Conservation (phyloP, 352 stramenopile species). For the Stephanocyclus meneghinianus region DNA sequence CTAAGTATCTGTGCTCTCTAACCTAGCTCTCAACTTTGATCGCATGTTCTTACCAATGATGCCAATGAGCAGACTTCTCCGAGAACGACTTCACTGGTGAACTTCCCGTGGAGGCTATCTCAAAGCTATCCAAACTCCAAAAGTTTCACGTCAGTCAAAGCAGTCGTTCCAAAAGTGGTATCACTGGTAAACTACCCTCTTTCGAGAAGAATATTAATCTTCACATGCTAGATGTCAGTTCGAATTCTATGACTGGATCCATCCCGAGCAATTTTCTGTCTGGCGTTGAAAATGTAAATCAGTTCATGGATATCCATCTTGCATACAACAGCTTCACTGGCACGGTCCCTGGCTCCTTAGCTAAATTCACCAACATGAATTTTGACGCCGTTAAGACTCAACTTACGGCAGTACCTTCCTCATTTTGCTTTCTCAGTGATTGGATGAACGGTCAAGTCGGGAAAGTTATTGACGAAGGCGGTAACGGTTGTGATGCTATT, state of each 20-base stretch:
- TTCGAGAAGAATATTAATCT: slow-evolving; percentile 71
- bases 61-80: slow-evolving; percentile 46
- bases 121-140: slow-evolving; percentile 50
- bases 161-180: slow-evolving; percentile 41
- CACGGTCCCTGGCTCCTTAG: slow-evolving; percentile 40
- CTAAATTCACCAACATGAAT: slow-evolving; percentile 67
- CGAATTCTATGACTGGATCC: slow-evolving; percentile 72
- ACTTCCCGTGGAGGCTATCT: slow-evolving; percentile 45
- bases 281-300: slow-evolving; percentile 62
- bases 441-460: slow-evolving; percentile 77
- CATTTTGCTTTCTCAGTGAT: slow-evolving; percentile 58
- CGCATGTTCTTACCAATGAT: background rate
- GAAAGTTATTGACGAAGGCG: slow-evolving; percentile 36
- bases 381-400: slow-evolving; percentile 66
- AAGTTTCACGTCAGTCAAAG: slow-evolving; percentile 66
- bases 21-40: background rate
- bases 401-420: slow-evolving; percentile 53
- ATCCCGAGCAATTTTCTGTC: slow-evolving; percentile 76
- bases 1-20: background rate
- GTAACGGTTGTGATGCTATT: slow-evolving; percentile 76
- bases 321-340: slow-evolving; percentile 68
- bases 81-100: slow-evolving; percentile 63
- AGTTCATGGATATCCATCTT: slow-evolving; percentile 60
- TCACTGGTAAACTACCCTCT: slow-evolving; percentile 70
- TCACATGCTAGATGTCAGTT: slow-evolving; percentile 72